A percentile compares a stretch with the other conserved stretches of the same genome.
These are phyloP conservation scores for Proteromonas lacertae DNA, from an alignment of 352 stramenopile genomes.

Conservation along the genomic window DNA sequence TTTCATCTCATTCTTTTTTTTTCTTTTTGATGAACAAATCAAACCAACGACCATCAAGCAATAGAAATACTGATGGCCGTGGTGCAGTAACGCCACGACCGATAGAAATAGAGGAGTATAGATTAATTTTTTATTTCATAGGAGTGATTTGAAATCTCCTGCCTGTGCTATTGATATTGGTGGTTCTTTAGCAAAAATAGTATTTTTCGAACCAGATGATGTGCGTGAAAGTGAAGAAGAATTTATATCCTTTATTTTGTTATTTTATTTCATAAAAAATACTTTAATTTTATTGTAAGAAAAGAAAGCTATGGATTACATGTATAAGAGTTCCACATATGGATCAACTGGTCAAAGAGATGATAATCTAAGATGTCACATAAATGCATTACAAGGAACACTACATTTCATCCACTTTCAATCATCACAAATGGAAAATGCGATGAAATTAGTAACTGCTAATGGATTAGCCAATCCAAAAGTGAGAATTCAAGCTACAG, in stretches of 20 bases:
- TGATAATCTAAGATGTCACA: conserved; percentile 31
- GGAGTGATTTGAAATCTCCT: too few relatives aligned
- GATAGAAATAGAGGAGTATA: too few relatives aligned
- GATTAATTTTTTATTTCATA: too few relatives aligned
- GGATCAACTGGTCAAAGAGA: conserved; percentile 18
- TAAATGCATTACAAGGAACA: conserved; percentile 43
- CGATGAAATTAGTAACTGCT: conserved; percentile 26
- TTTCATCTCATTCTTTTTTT: too few relatives aligned
- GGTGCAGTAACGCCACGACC: too few relatives aligned
- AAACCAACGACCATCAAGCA: too few relatives aligned
- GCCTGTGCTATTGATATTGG: conserved; percentile 60
- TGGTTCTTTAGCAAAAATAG: conserved; percentile 51
- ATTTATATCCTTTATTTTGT: conserved; percentile 9
- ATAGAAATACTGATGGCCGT: too few relatives aligned
- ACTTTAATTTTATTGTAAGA: not conserved
- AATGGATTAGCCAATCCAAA: conserved; percentile 24
- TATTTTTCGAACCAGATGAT: conserved; percentile 44
- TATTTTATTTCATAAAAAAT: not conserved
- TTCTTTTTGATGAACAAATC: too few relatives aligned
- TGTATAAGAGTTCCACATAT: conserved; percentile 16
- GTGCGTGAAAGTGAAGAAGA: conserved; percentile 5
- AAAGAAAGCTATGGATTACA: not conserved
- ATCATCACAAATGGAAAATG: conserved; percentile 28
- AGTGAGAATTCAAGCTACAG: conserved; percentile 40
- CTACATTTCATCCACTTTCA: conserved; percentile 85